Percentiles rank a stretch among this genome's conserved stretches.
phyloP scores from a whole-genome alignment of 306 rosid species.

The Geum urbanum region DNA sequence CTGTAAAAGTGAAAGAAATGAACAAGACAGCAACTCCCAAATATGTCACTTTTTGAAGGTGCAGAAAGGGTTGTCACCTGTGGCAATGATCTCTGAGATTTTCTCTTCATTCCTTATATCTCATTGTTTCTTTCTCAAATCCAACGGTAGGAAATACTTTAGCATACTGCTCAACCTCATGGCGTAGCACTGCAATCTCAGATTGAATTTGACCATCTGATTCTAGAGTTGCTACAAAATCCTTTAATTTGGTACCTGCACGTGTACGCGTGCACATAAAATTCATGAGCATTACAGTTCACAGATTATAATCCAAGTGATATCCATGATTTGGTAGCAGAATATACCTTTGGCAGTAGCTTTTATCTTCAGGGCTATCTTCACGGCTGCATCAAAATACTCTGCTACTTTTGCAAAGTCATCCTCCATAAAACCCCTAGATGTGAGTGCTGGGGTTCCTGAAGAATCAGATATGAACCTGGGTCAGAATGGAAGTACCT shows the following conservation, averaged over 20 bases:
- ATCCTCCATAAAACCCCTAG: conserved; percentile 80
- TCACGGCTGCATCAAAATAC: conserved; percentile 73
- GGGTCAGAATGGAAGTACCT: conserved; percentile 18
- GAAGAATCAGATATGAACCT: conserved; percentile 22
- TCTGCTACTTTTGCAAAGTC: conserved; percentile 87
- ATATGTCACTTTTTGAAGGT: neutral
- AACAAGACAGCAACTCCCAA: neutral
- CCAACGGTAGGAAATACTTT: conserved; percentile 83
- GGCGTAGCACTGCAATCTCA: conserved; percentile 57
- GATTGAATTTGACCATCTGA: conserved; percentile 58
- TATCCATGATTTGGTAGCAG: neutral
- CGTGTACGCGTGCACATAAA: conserved; percentile 16
- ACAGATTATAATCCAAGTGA: neutral
- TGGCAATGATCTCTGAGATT: neutral
- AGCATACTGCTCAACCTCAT: conserved; percentile 73
- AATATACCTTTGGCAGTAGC: conserved; percentile 56
- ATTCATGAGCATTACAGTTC: conserved; percentile 15
- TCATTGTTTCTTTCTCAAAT: conserved; percentile 74
- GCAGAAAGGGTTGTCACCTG: conserved; percentile 10
- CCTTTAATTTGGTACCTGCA: conserved; percentile 85
- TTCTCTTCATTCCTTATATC: conserved; percentile 48
- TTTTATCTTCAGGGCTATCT: conserved; percentile 82
- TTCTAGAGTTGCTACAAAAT: conserved; percentile 67
- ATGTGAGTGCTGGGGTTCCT: conserved; percentile 96
- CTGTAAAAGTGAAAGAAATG: neutral